phyloP scores from a whole-genome alignment of 2,329 filamentous ascomycete species.

The Monosporascus sp. region DNA sequence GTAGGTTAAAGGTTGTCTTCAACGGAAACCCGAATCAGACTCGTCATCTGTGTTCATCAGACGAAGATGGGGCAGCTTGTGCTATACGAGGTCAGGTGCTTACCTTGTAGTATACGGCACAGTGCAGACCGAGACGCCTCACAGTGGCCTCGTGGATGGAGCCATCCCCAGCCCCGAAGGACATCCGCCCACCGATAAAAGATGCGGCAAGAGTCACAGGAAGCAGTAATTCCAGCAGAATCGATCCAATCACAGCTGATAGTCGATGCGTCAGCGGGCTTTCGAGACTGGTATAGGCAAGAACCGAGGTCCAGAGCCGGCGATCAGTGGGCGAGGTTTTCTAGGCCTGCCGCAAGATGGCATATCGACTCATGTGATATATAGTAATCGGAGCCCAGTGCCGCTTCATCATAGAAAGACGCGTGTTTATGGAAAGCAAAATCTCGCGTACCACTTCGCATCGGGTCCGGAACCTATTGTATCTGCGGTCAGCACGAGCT shows the following conservation, averaged over 20 bases:
- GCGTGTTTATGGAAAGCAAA: constrained; percentile 11
- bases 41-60: constrained; percentile 57
- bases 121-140: too few species aligned
- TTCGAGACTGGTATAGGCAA: background rate
- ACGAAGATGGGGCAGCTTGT: constrained; percentile 12
- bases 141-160: too few species aligned
- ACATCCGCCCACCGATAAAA: too few species aligned
- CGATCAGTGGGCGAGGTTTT: constrained; percentile 98
- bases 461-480: background rate
- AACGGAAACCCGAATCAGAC: constrained; percentile 60
- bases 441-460: constrained; percentile 24
- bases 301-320: constrained; percentile 8
- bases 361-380: constrained; percentile 73
- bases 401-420: constrained; percentile 71
- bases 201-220: too few species aligned
- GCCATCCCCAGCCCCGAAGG: too few species aligned
- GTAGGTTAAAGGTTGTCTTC: constrained; percentile 52
- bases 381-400: constrained; percentile 89
- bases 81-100: background rate
- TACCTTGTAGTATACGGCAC: background rate
- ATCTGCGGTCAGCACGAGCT: too few species aligned
- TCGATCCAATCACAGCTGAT: background rate
- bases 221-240: background rate
- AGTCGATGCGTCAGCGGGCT: background rate
- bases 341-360: constrained; percentile 97